phyloP scores from a whole-genome alignment of 352 stramenopile species.

The Phytophthora pistaciae region DNA sequence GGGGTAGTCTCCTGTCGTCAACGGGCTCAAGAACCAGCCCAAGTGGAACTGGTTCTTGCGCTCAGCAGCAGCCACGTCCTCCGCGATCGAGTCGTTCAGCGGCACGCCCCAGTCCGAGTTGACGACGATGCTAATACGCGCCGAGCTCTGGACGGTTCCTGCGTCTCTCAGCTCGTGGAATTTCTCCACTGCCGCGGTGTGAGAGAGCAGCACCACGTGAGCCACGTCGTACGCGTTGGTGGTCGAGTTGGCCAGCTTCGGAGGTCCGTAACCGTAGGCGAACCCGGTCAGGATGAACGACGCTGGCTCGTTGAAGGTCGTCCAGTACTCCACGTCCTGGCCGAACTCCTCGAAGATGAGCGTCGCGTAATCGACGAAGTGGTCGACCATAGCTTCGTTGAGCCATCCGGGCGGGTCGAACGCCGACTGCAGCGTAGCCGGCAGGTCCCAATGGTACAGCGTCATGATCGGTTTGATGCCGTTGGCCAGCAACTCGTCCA shows the following conservation, averaged over 20 bases:
- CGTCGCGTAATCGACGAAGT: conserved; percentile 88
- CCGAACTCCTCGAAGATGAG: conserved; percentile 93
- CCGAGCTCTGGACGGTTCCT: conserved; percentile 28
- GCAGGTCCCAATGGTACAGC: conserved; percentile 97
- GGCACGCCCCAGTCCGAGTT: conserved; percentile 84
- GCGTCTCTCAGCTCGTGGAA: conserved; percentile 63
- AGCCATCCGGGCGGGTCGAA: conserved; percentile 79
- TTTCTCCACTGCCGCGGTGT: conserved; percentile 85
- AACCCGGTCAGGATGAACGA: conserved; percentile 90
- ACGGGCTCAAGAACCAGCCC: conserved; percentile 92
- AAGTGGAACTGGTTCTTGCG: conserved; percentile 91
- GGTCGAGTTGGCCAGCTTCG: conserved; percentile 43
- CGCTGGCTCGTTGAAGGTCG: conserved; percentile 95
- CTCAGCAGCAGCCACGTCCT: conserved; percentile 69
- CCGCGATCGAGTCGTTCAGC: conserved; percentile 62
- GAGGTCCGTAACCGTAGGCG: conserved; percentile 62
- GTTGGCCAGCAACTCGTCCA: conserved; percentile 81
- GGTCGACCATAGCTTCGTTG: conserved; percentile 56
- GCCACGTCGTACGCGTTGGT: conserved; percentile 60
- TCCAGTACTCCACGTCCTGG: conserved; percentile 92
- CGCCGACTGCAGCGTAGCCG: conserved; percentile 84
- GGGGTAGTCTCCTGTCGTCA: conserved; percentile 93
- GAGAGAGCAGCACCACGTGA: conserved; percentile 92
- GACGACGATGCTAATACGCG: conserved; percentile 93
- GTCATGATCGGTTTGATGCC: conserved; percentile 93